Base-by-base conservation (phyloP, 352 stramenopile species). In the Pythium graminicola region DNA sequence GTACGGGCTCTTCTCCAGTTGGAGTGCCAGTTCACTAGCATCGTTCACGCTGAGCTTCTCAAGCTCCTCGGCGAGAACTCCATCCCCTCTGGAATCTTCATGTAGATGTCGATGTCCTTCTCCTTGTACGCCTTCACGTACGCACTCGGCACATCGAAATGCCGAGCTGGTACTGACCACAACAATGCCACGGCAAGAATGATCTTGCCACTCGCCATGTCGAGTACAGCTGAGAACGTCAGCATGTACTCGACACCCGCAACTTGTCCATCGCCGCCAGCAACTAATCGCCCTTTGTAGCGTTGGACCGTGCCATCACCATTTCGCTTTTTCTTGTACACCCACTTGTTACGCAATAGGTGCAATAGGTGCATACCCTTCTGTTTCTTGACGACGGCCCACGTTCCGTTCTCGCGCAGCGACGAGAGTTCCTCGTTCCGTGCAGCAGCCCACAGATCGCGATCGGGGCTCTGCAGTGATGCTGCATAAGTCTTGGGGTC, bases 91-190 rank as follows among this genome's bases (percentile, higher is more conserved):
- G 47, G 64, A 1, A 62, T 54, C 28, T 44, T 36, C 17, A 73
- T 19, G 27, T 52, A 56, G 14, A 74, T 72, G 1, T 60, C 33
- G 23, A 65, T 22, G 0, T 38, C 43, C 4, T 59, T 28, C 20
- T 74, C 69, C 6, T 47, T 60, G 0, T 40, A 4, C 0, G 50
- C 65, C 27, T 71, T 69, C 17, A 71, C 35, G 28, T 74, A 78
- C 6, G 63, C 65, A 20, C 62, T 65, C 13, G 62, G 62, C 0
- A 73, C 51, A 22, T 74, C 69, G 9, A 57, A 55, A 31, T 74
- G 69, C 9, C 36, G 33, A 0, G 62, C 65, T 0, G 52, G 59
- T 0, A 72, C 63, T 6, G 46, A 0, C 57, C 57, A 75, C 13
- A 62, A 11, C 14, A 13, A 24, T 8, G 35, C 46, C 2, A 66